These are phyloP conservation scores for Trichoderma sp. DNA, from an alignment of 2,329 filamentous ascomycete genomes.

Conservation along the genomic window DNA sequence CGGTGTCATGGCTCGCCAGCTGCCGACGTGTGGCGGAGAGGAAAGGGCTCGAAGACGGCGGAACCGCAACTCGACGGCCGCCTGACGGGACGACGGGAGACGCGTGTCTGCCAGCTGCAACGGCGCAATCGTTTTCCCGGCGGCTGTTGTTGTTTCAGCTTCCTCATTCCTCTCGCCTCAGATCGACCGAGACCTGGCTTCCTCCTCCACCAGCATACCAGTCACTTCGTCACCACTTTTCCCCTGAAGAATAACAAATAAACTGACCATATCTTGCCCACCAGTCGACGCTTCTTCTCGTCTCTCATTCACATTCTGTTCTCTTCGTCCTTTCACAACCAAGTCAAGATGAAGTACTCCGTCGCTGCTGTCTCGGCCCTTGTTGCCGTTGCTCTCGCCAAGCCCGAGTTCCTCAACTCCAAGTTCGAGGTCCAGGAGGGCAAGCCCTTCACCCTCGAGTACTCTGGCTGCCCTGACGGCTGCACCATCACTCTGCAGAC, in stretches of 20 bases:
- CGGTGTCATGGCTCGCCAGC: background rate
- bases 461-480: constrained; percentile 38
- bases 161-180: background rate
- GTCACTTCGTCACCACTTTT: background rate
- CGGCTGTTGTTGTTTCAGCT: constrained; percentile 10
- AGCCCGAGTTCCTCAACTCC: constrained; percentile 41
- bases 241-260: background rate
- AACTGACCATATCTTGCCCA: constrained; percentile 2
- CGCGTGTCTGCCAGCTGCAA: constrained; percentile 17
- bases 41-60: background rate
- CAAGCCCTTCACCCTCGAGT: constrained; percentile 41
- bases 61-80: constrained; percentile 2
- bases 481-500: constrained; percentile 44
- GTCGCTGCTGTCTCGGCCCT: constrained; percentile 38
- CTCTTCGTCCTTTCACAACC: constrained; percentile 14
- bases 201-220: constrained; percentile 14
- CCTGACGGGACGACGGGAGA: background rate
- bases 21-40: background rate
- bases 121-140: background rate
- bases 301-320: constrained; percentile 25
- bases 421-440: constrained; percentile 37
- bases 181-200: background rate
- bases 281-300: constrained; percentile 20
- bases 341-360: constrained; percentile 45
- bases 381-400: constrained; percentile 36